Evolutionary conservation across 176 grass and related monocot species (phyloP).

Genomic region (Eleusine indica): DNA sequence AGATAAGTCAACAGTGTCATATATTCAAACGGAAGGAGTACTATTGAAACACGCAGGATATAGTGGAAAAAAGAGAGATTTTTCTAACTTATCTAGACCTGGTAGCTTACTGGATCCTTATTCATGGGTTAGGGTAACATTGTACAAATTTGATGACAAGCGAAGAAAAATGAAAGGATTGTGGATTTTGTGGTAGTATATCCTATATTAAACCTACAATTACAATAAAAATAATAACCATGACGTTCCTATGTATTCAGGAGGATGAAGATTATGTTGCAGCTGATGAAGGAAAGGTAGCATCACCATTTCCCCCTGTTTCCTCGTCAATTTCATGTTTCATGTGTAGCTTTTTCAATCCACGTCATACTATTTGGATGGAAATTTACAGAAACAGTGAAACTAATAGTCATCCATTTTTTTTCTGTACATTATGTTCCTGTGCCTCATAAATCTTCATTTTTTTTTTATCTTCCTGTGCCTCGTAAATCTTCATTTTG

Average conservation of each 20-base stretch:
- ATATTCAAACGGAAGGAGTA: neutral
- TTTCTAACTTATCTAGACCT: neutral
- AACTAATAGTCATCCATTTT: conserved; percentile 14
- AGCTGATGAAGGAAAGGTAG: conserved; percentile 80
- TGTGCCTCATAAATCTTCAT: neutral
- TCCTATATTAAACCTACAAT: conserved; percentile 21
- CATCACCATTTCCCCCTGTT: conserved; percentile 9
- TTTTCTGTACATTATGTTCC: conserved; percentile 20
- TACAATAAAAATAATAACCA: neutral
- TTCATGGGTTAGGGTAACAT: neutral
- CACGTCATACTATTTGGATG: neutral
- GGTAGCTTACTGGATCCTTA: neutral
- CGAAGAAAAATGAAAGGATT: neutral
- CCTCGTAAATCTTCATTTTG: neutral
- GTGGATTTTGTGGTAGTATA: conserved; percentile 10
- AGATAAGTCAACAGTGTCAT: neutral
- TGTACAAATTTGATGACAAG: neutral
- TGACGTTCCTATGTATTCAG: conserved; percentile 49
- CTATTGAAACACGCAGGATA: neutral
- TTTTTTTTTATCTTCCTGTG: neutral
- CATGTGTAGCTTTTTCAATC: neutral
- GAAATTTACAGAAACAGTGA: conserved; percentile 5
- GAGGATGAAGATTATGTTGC: conserved; percentile 73
- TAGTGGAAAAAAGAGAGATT: neutral
- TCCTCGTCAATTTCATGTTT: conserved; percentile 19